Conservation (phyloP, 176 grass and related monocot species). For the Bolboschoenus planiculmis region DNA sequence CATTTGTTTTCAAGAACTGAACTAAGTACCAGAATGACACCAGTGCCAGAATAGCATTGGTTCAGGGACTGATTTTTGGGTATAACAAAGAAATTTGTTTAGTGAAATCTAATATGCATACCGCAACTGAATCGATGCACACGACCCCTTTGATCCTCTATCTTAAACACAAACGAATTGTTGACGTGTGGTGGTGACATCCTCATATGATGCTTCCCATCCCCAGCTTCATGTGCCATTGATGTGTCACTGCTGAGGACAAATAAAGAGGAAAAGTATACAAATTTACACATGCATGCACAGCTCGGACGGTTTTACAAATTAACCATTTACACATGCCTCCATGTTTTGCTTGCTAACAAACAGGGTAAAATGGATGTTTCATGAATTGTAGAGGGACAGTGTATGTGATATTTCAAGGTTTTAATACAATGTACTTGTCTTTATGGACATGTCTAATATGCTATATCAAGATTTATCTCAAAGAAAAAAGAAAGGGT, state of each 20-base stretch:
- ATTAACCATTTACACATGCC: neutral
- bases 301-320: neutral
- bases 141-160: conserved; percentile 42
- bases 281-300: neutral
- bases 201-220: conserved; percentile 29
- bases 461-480: conserved; percentile 1
- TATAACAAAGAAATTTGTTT: neutral
- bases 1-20: neutral
- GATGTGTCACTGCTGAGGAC: conserved; percentile 44
- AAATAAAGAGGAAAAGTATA: conserved; percentile 8
- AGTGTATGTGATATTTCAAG: neutral
- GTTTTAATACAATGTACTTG: neutral
- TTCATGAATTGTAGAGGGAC: neutral
- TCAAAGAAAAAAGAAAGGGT: neutral
- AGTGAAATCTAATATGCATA: conserved; percentile 28
- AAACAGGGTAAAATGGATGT: neutral
- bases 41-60: neutral
- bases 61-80: neutral
- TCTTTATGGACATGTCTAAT: too few species aligned
- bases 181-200: conserved; percentile 37
- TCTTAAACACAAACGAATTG: conserved; percentile 50
- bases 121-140: conserved; percentile 70
- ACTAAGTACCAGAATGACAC: neutral
- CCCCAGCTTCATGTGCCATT: conserved; percentile 29
- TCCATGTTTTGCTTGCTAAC: neutral